A percentile compares a stretch with the other conserved stretches of the same genome.
phyloP scores from a whole-genome alignment of 176 grass and related monocot species.

The Oryza coarctata region DNA sequence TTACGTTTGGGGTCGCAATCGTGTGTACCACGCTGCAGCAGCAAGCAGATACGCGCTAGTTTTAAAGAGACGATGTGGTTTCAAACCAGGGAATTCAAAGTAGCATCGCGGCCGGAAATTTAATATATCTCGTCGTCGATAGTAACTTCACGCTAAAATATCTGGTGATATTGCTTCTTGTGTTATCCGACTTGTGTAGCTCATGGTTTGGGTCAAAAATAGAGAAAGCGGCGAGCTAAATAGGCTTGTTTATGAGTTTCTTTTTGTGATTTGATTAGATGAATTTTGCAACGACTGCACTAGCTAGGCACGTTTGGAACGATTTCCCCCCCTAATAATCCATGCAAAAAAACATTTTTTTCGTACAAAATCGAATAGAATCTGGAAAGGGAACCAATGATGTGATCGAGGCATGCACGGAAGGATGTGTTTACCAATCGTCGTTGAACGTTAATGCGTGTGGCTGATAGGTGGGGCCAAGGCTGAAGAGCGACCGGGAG shows the following conservation, averaged over 20 bases:
- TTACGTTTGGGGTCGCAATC: neutral
- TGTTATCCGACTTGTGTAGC: neutral
- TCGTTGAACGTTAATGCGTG: neutral
- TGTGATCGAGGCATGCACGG: neutral
- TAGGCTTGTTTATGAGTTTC: neutral
- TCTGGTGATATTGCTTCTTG: neutral
- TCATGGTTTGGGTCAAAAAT: neutral
- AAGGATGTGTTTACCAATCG: neutral
- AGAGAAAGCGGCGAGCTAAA: neutral
- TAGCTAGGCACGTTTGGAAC: too few species aligned
- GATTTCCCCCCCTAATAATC: too few species aligned
- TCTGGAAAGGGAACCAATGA: neutral
- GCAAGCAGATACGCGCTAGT: neutral
- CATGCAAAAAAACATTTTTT: too few species aligned
- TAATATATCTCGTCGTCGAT: neutral
- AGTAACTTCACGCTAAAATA: neutral
- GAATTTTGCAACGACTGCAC: neutral
- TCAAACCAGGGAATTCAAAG: neutral
- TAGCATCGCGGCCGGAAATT: neutral
- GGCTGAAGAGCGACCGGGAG: constrained; percentile 62
- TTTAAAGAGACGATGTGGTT: neutral
- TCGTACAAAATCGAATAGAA: too few species aligned
- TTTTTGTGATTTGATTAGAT: neutral
- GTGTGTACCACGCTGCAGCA: neutral
- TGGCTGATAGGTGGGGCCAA: constrained; percentile 56